Evolutionary conservation across 345 rosid species (phyloP), one percentile per base, ranked within the genome.

Genomic region (Corchorus olitorius): DNA sequence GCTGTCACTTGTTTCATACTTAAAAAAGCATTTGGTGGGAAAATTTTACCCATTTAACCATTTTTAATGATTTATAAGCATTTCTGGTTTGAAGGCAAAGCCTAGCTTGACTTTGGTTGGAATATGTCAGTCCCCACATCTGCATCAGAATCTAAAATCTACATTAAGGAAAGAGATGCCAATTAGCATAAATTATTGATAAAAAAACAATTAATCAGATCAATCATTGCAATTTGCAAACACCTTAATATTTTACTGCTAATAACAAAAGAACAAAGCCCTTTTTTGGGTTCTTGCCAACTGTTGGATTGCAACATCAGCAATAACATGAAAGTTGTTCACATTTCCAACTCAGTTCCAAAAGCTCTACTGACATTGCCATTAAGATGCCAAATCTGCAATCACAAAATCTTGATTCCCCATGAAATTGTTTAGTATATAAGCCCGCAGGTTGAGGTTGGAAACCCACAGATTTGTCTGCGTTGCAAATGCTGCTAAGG

Each of bases 31-130:
- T 62, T 35, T 2, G 66, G 66, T 62, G 45, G 2, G 19, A 62
- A 62, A 13, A 4, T 27, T 60, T 33, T 4, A n/a, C n/a, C n/a
- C n/a, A n/a, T n/a, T n/a, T n/a, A n/a, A n/a, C 27, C 27, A 27
- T 27, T 27, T 27, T 27, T 27, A 27, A 27, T 27, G 27, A 27
- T 27, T 27, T 27, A 27, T 27, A 27, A 27, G 27, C 27, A 27
- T 61, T 61, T 34, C 16, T 61, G 41, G 65, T 5, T 61, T 61
- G 65, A 61, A 61, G 65, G 65, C n/a, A 61, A 33, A 33, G 65
- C 41, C n/a, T 33, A 60, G 9, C 65, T 60, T 33, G n/a, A 61
- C 65, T 33, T 33, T 61, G 43, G 65, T 61, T 12, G n/a, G n/a
- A 27, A 33, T 14, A 14, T 27, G 35, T 60, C 4, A 39, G 43